A percentile compares a stretch with the other conserved stretches of the same genome.
Conservation (phyloP, 1,284 basidiomycete species). For the Ustilago trichophora region DNA sequence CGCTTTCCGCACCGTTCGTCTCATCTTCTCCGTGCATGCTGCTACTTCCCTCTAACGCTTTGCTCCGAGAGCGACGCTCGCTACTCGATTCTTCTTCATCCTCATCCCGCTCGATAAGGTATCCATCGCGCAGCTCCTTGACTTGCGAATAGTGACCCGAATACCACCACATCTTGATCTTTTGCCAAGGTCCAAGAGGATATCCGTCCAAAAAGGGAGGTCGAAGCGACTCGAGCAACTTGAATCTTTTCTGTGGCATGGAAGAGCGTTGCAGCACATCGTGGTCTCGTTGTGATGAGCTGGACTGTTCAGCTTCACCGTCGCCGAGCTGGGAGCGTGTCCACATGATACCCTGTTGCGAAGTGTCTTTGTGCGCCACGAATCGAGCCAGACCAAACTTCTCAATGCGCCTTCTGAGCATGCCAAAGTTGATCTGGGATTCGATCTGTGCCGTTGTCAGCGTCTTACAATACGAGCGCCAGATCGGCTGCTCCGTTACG, state of each 20-base stretch:
- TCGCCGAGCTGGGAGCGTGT: constrained; percentile 25
- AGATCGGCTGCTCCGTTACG: too few species aligned
- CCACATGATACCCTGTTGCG: constrained; percentile 57
- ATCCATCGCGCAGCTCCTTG: constrained; percentile 39
- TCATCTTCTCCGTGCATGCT: not conserved
- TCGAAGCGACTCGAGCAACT: constrained; percentile 58
- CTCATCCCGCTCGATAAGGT: constrained; percentile 41
- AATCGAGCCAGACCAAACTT: constrained; percentile 65
- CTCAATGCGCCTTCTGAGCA: constrained; percentile 61
- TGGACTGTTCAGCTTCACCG: not conserved
- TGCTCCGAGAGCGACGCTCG: not conserved
- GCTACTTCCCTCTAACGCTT: not conserved
- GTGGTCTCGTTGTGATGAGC: constrained; percentile 5
- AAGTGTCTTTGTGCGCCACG: constrained; percentile 61
- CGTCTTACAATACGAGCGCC: constrained; percentile 45
- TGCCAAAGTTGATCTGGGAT: constrained; percentile 51
- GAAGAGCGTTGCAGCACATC: constrained; percentile 25
- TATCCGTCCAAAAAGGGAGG: constrained; percentile 65
- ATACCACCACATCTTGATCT: constrained; percentile 54
- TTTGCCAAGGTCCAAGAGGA: constrained; percentile 54
- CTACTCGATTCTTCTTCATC: constrained; percentile 22
- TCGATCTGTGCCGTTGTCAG: constrained; percentile 56
- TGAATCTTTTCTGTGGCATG: constrained; percentile 39
- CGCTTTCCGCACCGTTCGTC: too few species aligned
- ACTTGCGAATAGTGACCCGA: constrained; percentile 50